A percentile compares a stretch with the other conserved stretches of the same genome.
These are phyloP conservation scores for Cucumis melo DNA, from an alignment of 306 rosid genomes.

Conservation along the genomic window DNA sequence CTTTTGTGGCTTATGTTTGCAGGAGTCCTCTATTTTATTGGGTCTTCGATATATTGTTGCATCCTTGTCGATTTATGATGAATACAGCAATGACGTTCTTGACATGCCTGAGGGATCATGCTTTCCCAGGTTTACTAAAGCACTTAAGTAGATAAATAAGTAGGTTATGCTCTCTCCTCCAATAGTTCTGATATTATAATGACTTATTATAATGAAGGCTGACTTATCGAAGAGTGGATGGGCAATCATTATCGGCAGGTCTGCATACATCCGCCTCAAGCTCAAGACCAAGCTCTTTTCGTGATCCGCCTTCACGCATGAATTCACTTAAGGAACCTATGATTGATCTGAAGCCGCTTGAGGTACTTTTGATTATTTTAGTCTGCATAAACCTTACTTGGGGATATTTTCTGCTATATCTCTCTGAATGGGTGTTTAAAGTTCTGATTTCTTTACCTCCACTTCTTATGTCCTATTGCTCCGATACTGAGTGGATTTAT, in stretches of 20 bases:
- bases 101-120: constrained; percentile 92
- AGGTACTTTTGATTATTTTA: constrained; percentile 27
- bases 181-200: neutral
- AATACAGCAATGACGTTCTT: constrained; percentile 83
- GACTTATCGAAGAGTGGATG: constrained; percentile 3
- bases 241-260: constrained; percentile 7
- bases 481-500: neutral
- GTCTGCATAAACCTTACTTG: neutral
- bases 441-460: neutral
- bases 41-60: constrained; percentile 61
- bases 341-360: constrained; percentile 57
- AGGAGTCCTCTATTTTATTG: constrained; percentile 65
- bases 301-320: constrained; percentile 35
- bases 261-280: constrained; percentile 26
- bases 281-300: constrained; percentile 43
- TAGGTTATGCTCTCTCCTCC: neutral
- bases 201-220: constrained; percentile 15
- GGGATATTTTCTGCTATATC: neutral
- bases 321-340: constrained; percentile 43
- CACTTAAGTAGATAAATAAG: neutral
- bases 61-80: constrained; percentile 81
- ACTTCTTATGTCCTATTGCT: neutral
- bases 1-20: constrained; percentile 21
- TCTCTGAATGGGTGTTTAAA: neutral
- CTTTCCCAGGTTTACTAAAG: constrained; percentile 63